phyloP scores from a whole-genome alignment of 2,329 filamentous ascomycete genomes.

The Sporothrix curviconia region DNA sequence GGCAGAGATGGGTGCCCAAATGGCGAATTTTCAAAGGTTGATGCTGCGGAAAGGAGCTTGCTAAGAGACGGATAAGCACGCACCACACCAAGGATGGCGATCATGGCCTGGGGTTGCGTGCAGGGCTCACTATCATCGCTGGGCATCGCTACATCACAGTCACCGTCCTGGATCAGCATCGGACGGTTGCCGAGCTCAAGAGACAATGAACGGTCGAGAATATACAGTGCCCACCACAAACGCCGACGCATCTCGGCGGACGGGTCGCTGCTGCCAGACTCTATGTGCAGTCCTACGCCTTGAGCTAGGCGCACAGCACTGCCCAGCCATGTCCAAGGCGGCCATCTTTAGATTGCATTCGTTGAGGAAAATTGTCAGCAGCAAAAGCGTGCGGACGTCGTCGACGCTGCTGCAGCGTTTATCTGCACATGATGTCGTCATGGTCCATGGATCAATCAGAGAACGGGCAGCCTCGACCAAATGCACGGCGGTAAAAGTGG shows the following conservation, averaged over 20 bases:
- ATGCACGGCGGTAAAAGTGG: conserved; percentile 49
- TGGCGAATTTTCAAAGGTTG: background rate
- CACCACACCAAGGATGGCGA: conserved; percentile 75
- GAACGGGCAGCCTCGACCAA: conserved; percentile 66
- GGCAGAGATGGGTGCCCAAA: too few species aligned
- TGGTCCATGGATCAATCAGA: conserved; percentile 66
- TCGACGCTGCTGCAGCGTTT: conserved; percentile 57
- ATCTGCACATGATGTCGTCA: conserved; percentile 42
- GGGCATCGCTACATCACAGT: conserved; percentile 79
- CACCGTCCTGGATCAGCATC: conserved; percentile 74
- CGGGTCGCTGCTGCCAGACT: conserved; percentile 49
- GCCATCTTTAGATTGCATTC: conserved; percentile 83
- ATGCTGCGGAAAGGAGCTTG: conserved; percentile 43
- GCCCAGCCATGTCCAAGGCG: conserved; percentile 80
- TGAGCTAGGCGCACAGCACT: conserved; percentile 74
- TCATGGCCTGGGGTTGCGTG: conserved; percentile 50
- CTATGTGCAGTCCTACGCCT: conserved; percentile 72
- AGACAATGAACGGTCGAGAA: conserved; percentile 74
- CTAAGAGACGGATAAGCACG: conserved; percentile 69
- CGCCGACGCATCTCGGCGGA: conserved; percentile 81
- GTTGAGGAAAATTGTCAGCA: conserved; percentile 72
- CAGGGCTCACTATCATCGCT: conserved; percentile 66
- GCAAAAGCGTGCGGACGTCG: conserved; percentile 63
- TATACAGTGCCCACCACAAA: conserved; percentile 92
- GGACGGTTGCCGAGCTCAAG: conserved; percentile 70